Evolutionary conservation across 2,329 filamentous ascomycete species (phyloP), one percentile per base, ranked within the genome.

Genomic region (Ilyonectria sp.): DNA sequence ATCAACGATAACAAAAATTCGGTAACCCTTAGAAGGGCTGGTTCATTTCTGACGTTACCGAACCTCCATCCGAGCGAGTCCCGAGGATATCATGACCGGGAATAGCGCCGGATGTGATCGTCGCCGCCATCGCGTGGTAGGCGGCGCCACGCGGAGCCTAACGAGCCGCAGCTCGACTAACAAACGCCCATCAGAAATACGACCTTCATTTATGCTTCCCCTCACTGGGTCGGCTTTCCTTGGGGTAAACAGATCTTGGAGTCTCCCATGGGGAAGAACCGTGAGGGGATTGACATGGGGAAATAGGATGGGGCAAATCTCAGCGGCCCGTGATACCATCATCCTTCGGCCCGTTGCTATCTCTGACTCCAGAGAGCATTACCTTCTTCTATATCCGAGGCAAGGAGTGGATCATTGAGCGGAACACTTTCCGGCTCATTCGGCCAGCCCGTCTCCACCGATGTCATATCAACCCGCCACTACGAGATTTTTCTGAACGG

Each of bases 21-120:
- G n/a, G 17, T 43, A n/a, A 43, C 15, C 8, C 17, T n/a, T n/a
- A n/a, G 5, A 43, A 43, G 19, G 40, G 15, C n/a, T 31, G 6
- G 8, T 29, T 33, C n/a, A 6, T 6, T 33, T 5, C 15, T 19
- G 13, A 8, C 10, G 37, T 63, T 61, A 52, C 69, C 69, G 69
- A 74, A 49, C 43, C 58, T 74, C 71, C 69, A 69, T 70, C 65
- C 26, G 46, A 66, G 63, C 71, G 67, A 63, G 53, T 46, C 37
- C 64, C 72, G 72, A 74, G 62, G 58, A 60, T 65, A 31, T 50
- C 44, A 15, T n/a, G n/a, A 8, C 15, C 72, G 72, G 72, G 40
- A 75, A 74, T 74, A 74, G 72, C 56, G 31, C 40, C 47, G 55
- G 47, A 37, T 26, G 17, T 13, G 26, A 57, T 40, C 44, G 26